Conservation (phyloP, 129 eudicot genomes). For the Pseudognaphalium luteoalbum region DNA sequence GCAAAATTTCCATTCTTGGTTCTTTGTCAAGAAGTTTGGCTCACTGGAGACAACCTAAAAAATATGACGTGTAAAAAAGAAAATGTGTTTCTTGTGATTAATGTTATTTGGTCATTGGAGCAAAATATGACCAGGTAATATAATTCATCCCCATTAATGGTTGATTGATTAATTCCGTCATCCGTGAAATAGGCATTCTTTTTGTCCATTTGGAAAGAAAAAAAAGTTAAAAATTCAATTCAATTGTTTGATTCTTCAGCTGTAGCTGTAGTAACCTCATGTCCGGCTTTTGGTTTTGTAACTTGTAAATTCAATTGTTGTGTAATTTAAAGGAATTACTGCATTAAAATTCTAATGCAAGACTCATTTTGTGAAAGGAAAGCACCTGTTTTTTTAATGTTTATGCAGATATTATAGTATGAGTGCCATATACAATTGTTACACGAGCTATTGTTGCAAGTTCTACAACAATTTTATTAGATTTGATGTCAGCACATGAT, state of each 20-base stretch:
- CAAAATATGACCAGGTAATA: constrained; percentile 22
- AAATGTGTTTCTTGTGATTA: constrained; percentile 25
- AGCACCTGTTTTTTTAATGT: background rate
- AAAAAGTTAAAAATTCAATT: constrained; percentile 25
- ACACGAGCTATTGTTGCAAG: too few relatives aligned
- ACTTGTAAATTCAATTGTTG: constrained; percentile 40
- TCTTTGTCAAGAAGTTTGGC: constrained; percentile 64
- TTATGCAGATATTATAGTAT: background rate
- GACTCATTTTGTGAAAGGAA: constrained; percentile 16
- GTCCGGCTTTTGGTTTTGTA: constrained; percentile 42
- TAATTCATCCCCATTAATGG: constrained; percentile 32
- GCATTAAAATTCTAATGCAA: constrained; percentile 6
- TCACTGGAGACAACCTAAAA: constrained; percentile 83
- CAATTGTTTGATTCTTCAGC: constrained; percentile 52
- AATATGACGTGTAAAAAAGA: constrained; percentile 57
- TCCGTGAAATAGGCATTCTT: constrained; percentile 36
- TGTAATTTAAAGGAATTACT: constrained; percentile 35
- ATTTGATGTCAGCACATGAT: background rate
- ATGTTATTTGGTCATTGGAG: constrained; percentile 36
- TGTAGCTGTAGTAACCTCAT: constrained; percentile 32
- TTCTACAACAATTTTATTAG: too few relatives aligned
- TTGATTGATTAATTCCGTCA: constrained; percentile 34
- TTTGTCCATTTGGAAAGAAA: constrained; percentile 25
- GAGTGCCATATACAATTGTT: background rate
- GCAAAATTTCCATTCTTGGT: constrained; percentile 53